Evolutionary conservation across 495 filamentous ascomycete species (phyloP).

Genomic region (Monascus purpureus): DNA sequence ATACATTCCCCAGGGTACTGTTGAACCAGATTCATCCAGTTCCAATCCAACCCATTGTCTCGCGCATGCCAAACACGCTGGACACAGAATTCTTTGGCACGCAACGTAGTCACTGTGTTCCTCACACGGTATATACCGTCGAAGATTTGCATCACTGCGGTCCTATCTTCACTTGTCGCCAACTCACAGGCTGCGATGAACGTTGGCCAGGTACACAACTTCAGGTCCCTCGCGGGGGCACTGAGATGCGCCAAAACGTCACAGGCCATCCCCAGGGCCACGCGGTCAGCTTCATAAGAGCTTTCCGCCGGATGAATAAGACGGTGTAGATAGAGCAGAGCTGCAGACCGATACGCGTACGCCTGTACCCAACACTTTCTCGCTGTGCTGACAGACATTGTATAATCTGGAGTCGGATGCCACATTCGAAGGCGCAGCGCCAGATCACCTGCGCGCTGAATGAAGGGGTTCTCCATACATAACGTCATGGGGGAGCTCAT

Average conservation of each 20-base stretch:
- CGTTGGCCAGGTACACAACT: background rate
- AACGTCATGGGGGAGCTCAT: background rate
- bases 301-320: constrained; percentile 1
- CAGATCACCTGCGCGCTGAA: background rate
- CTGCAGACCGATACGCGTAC: constrained; percentile 1
- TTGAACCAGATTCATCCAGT: constrained; percentile 2
- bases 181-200: constrained; percentile 1
- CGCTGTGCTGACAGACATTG: background rate
- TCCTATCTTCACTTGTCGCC: background rate
- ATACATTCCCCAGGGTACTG: background rate
- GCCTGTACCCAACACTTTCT: background rate
- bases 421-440: background rate
- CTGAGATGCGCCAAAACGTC: constrained; percentile 1
- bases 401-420: background rate
- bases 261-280: constrained; percentile 2
- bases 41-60: background rate
- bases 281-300: background rate
- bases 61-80: constrained; percentile 1
- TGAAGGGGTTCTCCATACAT: background rate
- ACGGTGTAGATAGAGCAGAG: constrained; percentile 3
- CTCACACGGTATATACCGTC: constrained; percentile 1
- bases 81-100: background rate
- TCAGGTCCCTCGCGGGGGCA: background rate
- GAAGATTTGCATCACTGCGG: background rate
- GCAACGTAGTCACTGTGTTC: background rate